phyloP scores from a whole-genome alignment of 371 early-diverging fungal species.

The Nematocida displodere region DNA sequence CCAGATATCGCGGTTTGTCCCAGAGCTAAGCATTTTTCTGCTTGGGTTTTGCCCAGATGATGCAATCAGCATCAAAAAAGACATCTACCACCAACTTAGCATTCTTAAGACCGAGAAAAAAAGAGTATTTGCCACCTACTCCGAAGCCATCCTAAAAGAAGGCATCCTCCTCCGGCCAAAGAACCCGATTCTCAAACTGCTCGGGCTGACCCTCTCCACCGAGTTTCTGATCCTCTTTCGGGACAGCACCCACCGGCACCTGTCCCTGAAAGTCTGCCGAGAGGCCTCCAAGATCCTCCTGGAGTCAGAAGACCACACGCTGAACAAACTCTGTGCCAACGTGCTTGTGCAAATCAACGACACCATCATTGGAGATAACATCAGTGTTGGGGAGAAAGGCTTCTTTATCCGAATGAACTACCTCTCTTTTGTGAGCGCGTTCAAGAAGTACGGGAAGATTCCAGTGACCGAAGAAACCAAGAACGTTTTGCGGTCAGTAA shows the following conservation, averaged over 20 bases:
- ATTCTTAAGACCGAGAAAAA: slow-evolving; percentile 44
- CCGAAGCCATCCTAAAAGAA: slow-evolving; percentile 49
- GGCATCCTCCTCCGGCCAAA: slow-evolving; percentile 49
- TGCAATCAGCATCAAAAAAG: slow-evolving; percentile 44
- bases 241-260: slow-evolving; percentile 47
- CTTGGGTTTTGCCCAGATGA: slow-evolving; percentile 51
- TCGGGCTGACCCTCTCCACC: slow-evolving; percentile 45
- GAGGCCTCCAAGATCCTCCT: slow-evolving; percentile 33
- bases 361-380: slow-evolving; percentile 49
- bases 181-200: slow-evolving; percentile 38
- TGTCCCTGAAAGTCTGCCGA: slow-evolving; percentile 44
- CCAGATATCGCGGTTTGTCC: slow-evolving; percentile 21
- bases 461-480: slow-evolving; percentile 45
- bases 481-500: slow-evolving; percentile 44
- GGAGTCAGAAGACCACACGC: slow-evolving; percentile 47
- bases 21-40: slow-evolving; percentile 48
- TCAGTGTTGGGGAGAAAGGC: slow-evolving; percentile 47
- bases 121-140: slow-evolving; percentile 41
- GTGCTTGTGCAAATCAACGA: slow-evolving; percentile 52
- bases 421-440: slow-evolving; percentile 11
- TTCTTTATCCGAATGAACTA: slow-evolving; percentile 52
- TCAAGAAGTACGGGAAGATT: slow-evolving; percentile 22
- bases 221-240: slow-evolving; percentile 50
- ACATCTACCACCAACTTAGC: slow-evolving; percentile 52
- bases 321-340: slow-evolving; percentile 50